Evolutionary conservation across 768 basidiomycete genomes (phyloP).

Genomic region (Xanthoconium stramineum): DNA sequence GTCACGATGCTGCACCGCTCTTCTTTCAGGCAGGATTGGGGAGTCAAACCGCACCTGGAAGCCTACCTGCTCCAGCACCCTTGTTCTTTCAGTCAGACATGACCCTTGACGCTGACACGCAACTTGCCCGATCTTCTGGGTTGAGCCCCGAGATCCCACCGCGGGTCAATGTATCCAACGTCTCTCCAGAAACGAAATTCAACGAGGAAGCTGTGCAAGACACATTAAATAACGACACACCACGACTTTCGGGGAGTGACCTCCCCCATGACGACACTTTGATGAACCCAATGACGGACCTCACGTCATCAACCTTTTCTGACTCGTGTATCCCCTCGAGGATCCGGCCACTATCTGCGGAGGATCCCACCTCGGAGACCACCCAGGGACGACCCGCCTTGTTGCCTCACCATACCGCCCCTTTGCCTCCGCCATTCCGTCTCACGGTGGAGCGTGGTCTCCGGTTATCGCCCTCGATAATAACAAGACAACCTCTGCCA

Average conservation of each 20-base stretch:
- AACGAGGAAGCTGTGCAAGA: constrained; percentile 6
- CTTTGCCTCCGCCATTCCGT: constrained; percentile 22
- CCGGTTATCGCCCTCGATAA: constrained; percentile 44
- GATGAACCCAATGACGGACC: constrained; percentile 1
- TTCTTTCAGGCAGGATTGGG: constrained; percentile 6
- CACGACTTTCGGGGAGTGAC: constrained; percentile 11
- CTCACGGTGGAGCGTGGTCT: constrained; percentile 35
- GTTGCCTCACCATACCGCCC: constrained; percentile 8
- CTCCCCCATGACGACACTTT: constrained; percentile 10
- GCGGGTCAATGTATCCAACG: constrained; percentile 4
- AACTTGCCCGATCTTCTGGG: constrained; percentile 4
- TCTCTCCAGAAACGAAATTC: neutral
- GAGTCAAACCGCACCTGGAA: neutral
- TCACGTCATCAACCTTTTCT: neutral
- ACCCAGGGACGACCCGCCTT: constrained; percentile 5
- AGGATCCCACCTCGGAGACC: neutral
- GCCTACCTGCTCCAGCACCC: constrained; percentile 14
- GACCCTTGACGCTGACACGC: constrained; percentile 8
- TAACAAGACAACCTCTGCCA: constrained; percentile 44
- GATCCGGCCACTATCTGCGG: neutral
- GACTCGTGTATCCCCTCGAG: neutral
- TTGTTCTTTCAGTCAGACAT: constrained; percentile 11
- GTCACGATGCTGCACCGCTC: constrained; percentile 4
- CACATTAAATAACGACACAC: constrained; percentile 10
- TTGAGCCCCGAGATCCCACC: constrained; percentile 1